Percentiles rank a stretch among this genome's conserved stretches.
These are phyloP conservation scores for Cruciata laevipes DNA, from an alignment of 257 asterid genomes.

Conservation along the genomic window DNA sequence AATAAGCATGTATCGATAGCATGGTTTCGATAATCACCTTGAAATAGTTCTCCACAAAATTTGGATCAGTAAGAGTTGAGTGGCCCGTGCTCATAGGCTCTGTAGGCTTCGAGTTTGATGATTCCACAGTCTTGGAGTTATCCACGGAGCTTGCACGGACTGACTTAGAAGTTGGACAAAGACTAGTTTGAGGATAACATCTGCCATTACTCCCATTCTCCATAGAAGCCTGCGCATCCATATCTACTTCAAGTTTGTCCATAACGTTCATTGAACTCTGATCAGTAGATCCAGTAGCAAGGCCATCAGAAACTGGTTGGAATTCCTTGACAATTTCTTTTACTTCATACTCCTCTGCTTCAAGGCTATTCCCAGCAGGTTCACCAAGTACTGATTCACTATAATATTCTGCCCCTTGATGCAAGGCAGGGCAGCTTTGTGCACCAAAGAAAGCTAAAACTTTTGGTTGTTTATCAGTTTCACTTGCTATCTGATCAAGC, in stretches of 20 bases:
- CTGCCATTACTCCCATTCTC: constrained; percentile 33
- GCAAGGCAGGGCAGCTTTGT: constrained; percentile 30
- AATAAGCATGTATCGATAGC: not conserved
- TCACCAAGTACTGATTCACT: constrained; percentile 26
- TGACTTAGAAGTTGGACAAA: constrained; percentile 27
- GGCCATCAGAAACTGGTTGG: constrained; percentile 24
- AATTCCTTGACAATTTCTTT: constrained; percentile 27
- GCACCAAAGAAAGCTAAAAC: constrained; percentile 63
- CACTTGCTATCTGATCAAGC: constrained; percentile 73
- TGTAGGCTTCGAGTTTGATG: constrained; percentile 41
- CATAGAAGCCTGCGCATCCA: constrained; percentile 29
- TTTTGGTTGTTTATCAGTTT: constrained; percentile 62
- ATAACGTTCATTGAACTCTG: constrained; percentile 39
- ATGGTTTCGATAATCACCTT: constrained; percentile 40
- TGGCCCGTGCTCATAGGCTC: constrained; percentile 45
- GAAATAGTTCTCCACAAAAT: constrained; percentile 90
- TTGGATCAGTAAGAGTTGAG: constrained; percentile 76
- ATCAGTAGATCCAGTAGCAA: constrained; percentile 21
- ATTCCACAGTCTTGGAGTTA: constrained; percentile 19
- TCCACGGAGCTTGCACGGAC: constrained; percentile 27
- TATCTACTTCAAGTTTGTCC: constrained; percentile 38
- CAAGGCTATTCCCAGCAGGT: constrained; percentile 20
- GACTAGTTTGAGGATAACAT: constrained; percentile 28
- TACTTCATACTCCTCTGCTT: constrained; percentile 29
- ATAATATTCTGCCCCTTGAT: constrained; percentile 26